Conservation (phyloP, 208 protist species). For the Acanthamoeba lenticulata region DNA sequence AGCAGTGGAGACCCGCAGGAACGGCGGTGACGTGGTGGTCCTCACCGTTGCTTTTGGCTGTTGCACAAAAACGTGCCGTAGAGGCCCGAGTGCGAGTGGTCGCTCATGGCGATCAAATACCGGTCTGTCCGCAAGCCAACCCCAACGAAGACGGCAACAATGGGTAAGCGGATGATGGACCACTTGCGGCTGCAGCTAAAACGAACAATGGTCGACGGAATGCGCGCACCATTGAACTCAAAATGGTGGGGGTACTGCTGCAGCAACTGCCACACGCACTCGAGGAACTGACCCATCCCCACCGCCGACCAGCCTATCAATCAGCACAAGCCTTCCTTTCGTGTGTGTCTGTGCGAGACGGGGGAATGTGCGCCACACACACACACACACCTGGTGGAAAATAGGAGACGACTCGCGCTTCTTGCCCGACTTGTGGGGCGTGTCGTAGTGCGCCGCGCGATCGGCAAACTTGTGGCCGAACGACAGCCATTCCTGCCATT, state of each 20-base stretch:
- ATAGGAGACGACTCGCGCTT: slow-evolving; percentile 87
- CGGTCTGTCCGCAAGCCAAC: background rate
- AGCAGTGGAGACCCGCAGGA: background rate
- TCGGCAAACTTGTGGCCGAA: slow-evolving; percentile 92
- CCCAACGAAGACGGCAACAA: background rate
- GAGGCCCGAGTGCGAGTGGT: slow-evolving; percentile 27
- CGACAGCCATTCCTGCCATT: slow-evolving; percentile 83
- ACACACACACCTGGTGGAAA: slow-evolving; percentile 92
- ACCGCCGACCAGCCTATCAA: no score
- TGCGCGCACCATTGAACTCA: background rate
- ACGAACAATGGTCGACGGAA: background rate
- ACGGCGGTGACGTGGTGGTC: background rate
- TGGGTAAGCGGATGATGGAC: background rate
- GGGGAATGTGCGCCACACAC: slow-evolving; percentile 87
- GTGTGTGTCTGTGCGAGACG: background rate
- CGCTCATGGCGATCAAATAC: background rate
- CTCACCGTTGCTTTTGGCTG: background rate
- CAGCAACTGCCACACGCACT: slow-evolving; percentile 94
- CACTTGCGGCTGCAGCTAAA: background rate
- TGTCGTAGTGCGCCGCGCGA: slow-evolving; percentile 81
- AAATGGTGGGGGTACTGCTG: slow-evolving; percentile 90
- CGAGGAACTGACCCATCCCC: slow-evolving; percentile 82
- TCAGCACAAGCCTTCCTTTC: background rate
- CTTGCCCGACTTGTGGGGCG: slow-evolving; percentile 7
- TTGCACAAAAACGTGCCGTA: slow-evolving; percentile 55